A percentile compares a stretch with the other conserved stretches of the same genome.
phyloP scores from a whole-genome alignment of 148 eudicot genomes.

The Mesembryanthemum crystallinum region DNA sequence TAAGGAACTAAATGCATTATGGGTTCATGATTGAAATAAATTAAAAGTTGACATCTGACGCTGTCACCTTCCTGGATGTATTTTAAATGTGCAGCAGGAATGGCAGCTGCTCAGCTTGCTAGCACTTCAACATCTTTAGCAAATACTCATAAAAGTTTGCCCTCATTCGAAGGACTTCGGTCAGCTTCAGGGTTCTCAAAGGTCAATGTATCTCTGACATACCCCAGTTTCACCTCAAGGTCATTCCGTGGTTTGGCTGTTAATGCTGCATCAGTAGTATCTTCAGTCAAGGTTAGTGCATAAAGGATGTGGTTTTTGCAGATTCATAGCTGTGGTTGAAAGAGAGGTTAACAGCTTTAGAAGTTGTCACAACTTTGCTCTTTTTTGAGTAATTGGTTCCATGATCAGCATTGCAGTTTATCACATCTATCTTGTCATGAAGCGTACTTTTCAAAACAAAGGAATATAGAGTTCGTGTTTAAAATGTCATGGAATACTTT shows the following conservation, averaged over 20 bases:
- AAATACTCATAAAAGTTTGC: slow-evolving; percentile 24
- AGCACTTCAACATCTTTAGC: slow-evolving; percentile 38
- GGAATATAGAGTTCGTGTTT: too few species aligned
- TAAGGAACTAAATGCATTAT: not conserved
- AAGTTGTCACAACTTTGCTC: too few species aligned
- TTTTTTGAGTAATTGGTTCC: too few species aligned
- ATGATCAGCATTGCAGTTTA: too few species aligned
- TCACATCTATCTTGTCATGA: too few species aligned
- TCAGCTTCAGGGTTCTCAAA: slow-evolving; percentile 24
- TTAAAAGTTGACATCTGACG: not conserved
- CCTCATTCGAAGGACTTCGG: slow-evolving; percentile 49
- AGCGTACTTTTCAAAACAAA: too few species aligned
- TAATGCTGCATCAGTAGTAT: slow-evolving; percentile 54
- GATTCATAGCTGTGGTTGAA: not conserved
- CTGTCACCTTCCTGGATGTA: not conserved
- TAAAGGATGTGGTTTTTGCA: not conserved
- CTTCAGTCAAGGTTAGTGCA: slow-evolving; percentile 56
- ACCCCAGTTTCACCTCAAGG: slow-evolving; percentile 34
- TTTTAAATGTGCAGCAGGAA: slow-evolving; percentile 22
- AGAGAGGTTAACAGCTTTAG: not conserved
- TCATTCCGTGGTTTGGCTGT: slow-evolving; percentile 48
- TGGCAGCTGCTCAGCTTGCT: slow-evolving; percentile 63
- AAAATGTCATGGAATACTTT: too few species aligned
- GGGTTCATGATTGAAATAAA: not conserved
- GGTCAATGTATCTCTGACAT: slow-evolving; percentile 29